These are phyloP conservation scores for Euphorbia tirucalli DNA, from an alignment of 345 rosid genomes.

Conservation along the genomic window DNA sequence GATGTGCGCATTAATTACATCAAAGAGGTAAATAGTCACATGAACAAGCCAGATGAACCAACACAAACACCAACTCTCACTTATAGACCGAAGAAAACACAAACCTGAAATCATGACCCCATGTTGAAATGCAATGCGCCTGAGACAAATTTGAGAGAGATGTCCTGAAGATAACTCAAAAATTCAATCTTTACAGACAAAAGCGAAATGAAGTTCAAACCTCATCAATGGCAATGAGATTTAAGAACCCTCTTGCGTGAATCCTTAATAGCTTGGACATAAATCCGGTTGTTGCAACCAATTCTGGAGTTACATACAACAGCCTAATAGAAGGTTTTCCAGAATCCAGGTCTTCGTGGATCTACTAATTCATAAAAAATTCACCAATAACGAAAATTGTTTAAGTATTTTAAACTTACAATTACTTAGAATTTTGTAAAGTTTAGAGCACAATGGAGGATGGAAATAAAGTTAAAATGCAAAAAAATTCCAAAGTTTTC, in stretches of 20 bases:
- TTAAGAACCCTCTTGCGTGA: constrained; percentile 81
- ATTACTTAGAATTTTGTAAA: background rate
- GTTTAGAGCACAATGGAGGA: background rate
- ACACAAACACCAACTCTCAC: background rate
- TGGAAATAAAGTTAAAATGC: background rate
- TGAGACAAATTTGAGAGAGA: constrained; percentile 36
- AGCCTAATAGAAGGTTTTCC: constrained; percentile 78
- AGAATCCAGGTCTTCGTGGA: constrained; percentile 85
- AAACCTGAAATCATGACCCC: constrained; percentile 99
- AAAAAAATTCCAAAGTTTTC: background rate
- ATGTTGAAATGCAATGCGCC: constrained; percentile 97
- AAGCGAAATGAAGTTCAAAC: constrained; percentile 29
- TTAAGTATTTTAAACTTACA: background rate
- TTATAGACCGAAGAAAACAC: constrained; percentile 24
- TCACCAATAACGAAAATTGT: background rate
- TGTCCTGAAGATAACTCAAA: constrained; percentile 11
- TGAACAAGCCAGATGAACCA: background rate
- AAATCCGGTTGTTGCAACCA: constrained; percentile 81
- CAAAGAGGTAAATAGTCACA: background rate
- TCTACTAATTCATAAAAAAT: constrained; percentile 39
- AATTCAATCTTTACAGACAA: constrained; percentile 3
- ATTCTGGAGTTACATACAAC: constrained; percentile 90
- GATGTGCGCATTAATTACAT: background rate
- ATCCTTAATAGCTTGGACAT: constrained; percentile 74
- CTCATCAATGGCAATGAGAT: constrained; percentile 93